Conservation (phyloP, 108 stramenopile genomes). For the Nannochloropsis salina region DNA sequence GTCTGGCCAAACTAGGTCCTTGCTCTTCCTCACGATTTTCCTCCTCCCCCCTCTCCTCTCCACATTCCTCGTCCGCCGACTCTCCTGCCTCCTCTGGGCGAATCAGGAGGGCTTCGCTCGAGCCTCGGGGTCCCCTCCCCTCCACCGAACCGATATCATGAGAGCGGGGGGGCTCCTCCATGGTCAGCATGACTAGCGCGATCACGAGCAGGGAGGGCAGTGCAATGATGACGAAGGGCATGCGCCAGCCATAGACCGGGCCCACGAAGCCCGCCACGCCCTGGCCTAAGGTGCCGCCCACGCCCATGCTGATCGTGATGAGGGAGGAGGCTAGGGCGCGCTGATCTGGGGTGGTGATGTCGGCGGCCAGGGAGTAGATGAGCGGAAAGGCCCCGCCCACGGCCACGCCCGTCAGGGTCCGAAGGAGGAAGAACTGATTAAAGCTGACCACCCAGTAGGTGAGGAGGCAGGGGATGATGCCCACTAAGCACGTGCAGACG, state of each 20-base stretch:
- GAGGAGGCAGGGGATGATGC: slow-evolving; percentile 35
- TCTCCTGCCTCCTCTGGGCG: neutral
- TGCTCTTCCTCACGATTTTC: neutral
- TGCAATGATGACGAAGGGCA: slow-evolving; percentile 39
- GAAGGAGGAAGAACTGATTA: slow-evolving; percentile 43
- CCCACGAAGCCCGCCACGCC: slow-evolving; percentile 43
- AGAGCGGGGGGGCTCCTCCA: slow-evolving; percentile 19
- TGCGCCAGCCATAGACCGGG: slow-evolving; percentile 42
- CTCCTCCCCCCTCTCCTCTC: slow-evolving; percentile 9
- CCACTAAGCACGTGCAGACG: slow-evolving; percentile 30
- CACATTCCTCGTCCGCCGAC: neutral
- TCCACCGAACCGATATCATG: neutral
- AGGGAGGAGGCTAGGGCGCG: slow-evolving; percentile 42
- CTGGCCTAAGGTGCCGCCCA: slow-evolving; percentile 36
- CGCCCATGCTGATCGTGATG: slow-evolving; percentile 39
- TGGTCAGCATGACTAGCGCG: slow-evolving; percentile 19
- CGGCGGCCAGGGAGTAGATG: slow-evolving; percentile 41
- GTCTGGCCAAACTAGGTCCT: neutral
- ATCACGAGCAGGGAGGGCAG: slow-evolving; percentile 11
- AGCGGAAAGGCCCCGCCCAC: slow-evolving; percentile 50
- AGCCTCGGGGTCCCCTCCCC: neutral
- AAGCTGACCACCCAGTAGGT: slow-evolving; percentile 40
- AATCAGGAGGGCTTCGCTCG: neutral
- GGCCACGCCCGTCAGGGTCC: slow-evolving; percentile 48
- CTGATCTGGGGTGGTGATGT: slow-evolving; percentile 30